Conservation (phyloP, 1,284 basidiomycete species). For the Chalciporus sp. region DNA sequence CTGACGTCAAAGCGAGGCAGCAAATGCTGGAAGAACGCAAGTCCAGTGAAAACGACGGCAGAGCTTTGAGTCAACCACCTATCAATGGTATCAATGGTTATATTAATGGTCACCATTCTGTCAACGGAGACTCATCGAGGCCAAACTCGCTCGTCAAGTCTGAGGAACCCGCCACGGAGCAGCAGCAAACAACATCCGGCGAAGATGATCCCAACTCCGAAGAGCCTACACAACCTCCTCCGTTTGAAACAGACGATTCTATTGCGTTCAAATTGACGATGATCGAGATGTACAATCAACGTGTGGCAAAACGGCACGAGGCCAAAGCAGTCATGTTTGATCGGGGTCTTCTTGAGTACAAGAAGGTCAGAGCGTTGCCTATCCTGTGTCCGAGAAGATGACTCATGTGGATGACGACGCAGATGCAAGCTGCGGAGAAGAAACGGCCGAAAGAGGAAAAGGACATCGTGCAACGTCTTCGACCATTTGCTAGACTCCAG, state of each 20-base stretch:
- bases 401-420: slow-evolving; percentile 1
- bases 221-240: slow-evolving; percentile 69
- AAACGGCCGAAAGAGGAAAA: slow-evolving; percentile 91
- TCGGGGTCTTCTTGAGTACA: slow-evolving; percentile 90
- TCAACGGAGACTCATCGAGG: slow-evolving; percentile 47
- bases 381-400: neutral
- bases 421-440: slow-evolving; percentile 91
- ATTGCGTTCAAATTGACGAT: slow-evolving; percentile 90
- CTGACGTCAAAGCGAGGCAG: slow-evolving; percentile 66
- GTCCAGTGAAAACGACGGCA: slow-evolving; percentile 36
- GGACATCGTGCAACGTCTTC: slow-evolving; percentile 86
- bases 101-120: slow-evolving; percentile 49
- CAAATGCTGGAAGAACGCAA: slow-evolving; percentile 69
- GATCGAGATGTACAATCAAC: slow-evolving; percentile 91
- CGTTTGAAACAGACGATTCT: slow-evolving; percentile 85
- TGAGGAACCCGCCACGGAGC: slow-evolving; percentile 46
- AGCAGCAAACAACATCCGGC: slow-evolving; percentile 29
- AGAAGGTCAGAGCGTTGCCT: slow-evolving; percentile 64
- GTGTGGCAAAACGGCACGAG: slow-evolving; percentile 87
- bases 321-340: slow-evolving; percentile 94
- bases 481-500: slow-evolving; percentile 92
- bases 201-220: slow-evolving; percentile 55
- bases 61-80: slow-evolving; percentile 27
- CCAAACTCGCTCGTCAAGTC: slow-evolving; percentile 43
- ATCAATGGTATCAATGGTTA: slow-evolving; percentile 43